Conservation (phyloP, 2,329 filamentous ascomycete genomes). For the Mycosphaerelloides madeirae region DNA sequence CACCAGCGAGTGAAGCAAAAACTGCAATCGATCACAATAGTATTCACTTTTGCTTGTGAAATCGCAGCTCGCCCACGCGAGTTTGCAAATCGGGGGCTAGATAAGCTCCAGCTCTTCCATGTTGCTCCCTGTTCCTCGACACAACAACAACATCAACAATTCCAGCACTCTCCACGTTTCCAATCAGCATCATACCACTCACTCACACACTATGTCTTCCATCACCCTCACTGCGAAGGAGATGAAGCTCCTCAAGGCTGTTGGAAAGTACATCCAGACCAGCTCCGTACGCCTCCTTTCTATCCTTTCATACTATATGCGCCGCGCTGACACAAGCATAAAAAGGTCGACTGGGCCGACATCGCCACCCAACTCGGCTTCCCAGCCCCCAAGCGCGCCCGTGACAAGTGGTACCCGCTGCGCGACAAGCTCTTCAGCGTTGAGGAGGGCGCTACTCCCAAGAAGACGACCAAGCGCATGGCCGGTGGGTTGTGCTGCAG, state of each 20-base stretch:
- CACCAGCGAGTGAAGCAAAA: no score
- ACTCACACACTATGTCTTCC: constrained; percentile 10
- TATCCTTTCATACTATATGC: background rate
- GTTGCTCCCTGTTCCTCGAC: no score
- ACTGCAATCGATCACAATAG: no score
- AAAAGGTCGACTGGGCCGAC: constrained; percentile 21
- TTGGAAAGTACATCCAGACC: constrained; percentile 4
- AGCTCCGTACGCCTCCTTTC: background rate
- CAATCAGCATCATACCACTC: background rate
- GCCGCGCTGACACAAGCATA: constrained; percentile 1
- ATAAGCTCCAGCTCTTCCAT: no score
- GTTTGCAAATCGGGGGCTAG: no score
- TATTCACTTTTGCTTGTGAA: no score
- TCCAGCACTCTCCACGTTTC: no score
- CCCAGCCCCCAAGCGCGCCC: constrained; percentile 19
- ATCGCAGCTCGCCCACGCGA: no score
- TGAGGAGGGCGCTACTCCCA: background rate
- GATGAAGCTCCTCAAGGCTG: constrained; percentile 17
- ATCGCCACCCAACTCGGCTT: constrained; percentile 16
- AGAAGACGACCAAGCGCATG: constrained; percentile 8
- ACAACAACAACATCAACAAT: no score
- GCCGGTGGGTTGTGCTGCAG: constrained; percentile 8
- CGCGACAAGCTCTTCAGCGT: constrained; percentile 2
- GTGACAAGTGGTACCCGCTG: constrained; percentile 18
- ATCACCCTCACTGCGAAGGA: constrained; percentile 19